Evolutionary conservation across 2,329 filamentous ascomycete species (phyloP).

Genomic region (Epichloe gansuensis): DNA sequence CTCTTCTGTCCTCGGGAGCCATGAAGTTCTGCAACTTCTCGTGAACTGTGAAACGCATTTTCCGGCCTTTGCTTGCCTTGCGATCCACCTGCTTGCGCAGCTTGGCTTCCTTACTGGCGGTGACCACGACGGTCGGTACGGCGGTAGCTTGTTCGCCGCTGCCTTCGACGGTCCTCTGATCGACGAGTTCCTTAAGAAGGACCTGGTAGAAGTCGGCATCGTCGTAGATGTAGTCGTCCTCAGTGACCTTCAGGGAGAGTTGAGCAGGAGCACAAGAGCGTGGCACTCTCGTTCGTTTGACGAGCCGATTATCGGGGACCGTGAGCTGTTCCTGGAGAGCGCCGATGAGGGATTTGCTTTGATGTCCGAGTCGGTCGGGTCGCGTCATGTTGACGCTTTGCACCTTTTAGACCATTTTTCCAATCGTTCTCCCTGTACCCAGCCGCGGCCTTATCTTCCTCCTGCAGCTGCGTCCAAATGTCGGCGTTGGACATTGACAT

Average conservation of each 20-base stretch:
- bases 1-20: constrained; percentile 72
- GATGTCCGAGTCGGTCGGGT: constrained; percentile 15
- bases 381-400: constrained; percentile 32
- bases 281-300: constrained; percentile 57
- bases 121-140: constrained; percentile 47
- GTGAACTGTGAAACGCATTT: constrained; percentile 87
- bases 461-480: constrained; percentile 62
- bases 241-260: constrained; percentile 40
- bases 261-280: constrained; percentile 68
- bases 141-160: constrained; percentile 33
- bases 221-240: constrained; percentile 64
- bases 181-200: constrained; percentile 83
- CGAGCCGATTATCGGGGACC: constrained; percentile 48
- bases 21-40: constrained; percentile 98
- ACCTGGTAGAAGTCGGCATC: constrained; percentile 93
- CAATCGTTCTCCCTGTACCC: constrained; percentile 56
- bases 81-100: constrained; percentile 77
- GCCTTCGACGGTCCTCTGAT: constrained; percentile 67
- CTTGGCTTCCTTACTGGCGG: constrained; percentile 64
- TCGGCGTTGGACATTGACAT: constrained; percentile 46
- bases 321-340: constrained; percentile 58
- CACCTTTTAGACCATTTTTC: constrained; percentile 82
- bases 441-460: constrained; percentile 47
- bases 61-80: constrained; percentile 87
- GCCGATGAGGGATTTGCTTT: constrained; percentile 41